Conservation (phyloP, 352 stramenopile species). For the Saprolegnia diclina region DNA sequence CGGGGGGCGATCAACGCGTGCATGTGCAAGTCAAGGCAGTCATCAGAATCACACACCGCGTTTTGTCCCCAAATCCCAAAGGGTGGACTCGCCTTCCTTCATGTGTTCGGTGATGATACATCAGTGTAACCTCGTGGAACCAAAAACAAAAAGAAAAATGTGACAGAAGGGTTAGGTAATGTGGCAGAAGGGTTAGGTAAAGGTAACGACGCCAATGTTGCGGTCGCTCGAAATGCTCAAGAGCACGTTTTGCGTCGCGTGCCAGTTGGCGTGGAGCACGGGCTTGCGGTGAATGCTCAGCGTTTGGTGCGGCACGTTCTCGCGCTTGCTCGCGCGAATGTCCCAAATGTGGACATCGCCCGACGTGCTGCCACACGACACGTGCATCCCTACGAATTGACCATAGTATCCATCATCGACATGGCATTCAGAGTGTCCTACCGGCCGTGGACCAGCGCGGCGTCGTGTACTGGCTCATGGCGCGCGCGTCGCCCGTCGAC, state of each 20-base stretch:
- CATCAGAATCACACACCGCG: too few species aligned
- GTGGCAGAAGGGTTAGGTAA: conserved; percentile 35
- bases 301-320: conserved; percentile 54
- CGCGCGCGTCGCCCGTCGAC: conserved; percentile 37
- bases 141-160: neutral
- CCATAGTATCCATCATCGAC: neutral
- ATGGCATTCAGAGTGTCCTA: neutral
- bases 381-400: conserved; percentile 40
- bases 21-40: too few species aligned
- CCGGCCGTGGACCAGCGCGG: conserved; percentile 64
- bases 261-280: conserved; percentile 81
- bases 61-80: too few species aligned
- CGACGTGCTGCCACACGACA: conserved; percentile 62
- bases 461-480: conserved; percentile 82
- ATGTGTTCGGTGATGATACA: too few species aligned
- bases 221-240: conserved; percentile 82
- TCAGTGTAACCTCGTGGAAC: too few species aligned
- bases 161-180: conserved; percentile 36
- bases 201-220: conserved; percentile 68
- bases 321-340: conserved; percentile 14
- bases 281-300: conserved; percentile 70
- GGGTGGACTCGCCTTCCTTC: too few species aligned
- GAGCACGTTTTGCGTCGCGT: conserved; percentile 75
- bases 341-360: conserved; percentile 45
- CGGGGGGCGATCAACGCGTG: too few species aligned